These are phyloP conservation scores for Aspergillus bombycis DNA, from an alignment of 2,329 filamentous ascomycete genomes.

Conservation along the genomic window DNA sequence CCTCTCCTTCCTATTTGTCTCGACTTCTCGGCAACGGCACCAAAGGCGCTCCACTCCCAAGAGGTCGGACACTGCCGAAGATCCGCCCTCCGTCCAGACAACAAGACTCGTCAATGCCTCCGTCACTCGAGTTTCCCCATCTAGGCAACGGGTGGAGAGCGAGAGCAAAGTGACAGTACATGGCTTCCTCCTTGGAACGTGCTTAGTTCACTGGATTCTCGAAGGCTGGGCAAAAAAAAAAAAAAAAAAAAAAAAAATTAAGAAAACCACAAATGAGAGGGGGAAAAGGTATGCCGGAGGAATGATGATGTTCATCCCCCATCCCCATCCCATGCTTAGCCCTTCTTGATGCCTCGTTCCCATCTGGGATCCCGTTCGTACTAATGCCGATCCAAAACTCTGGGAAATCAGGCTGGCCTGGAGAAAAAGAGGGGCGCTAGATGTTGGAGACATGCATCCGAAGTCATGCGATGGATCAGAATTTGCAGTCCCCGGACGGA, in stretches of 20 bases:
- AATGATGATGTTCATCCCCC: not conserved
- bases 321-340: not conserved
- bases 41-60: constrained; percentile 20
- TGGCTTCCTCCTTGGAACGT: constrained; percentile 16
- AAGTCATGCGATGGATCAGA: constrained; percentile 4
- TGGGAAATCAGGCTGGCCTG: not conserved
- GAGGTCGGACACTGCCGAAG: constrained; percentile 23
- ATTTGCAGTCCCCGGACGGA: not conserved
- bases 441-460: constrained; percentile 1
- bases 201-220: constrained; percentile 2
- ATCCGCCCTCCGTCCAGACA: constrained; percentile 16
- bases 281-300: not conserved
- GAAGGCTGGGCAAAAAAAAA: not conserved
- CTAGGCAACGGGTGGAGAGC: constrained; percentile 22
- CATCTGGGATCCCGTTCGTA: not conserved
- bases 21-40: constrained; percentile 18
- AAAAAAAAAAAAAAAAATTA: not conserved
- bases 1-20: constrained; percentile 15
- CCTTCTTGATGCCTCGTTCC: not conserved
- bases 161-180: not conserved
- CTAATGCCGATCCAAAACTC: not conserved
- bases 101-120: constrained; percentile 18
- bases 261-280: not conserved
- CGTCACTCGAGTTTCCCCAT: constrained; percentile 22
- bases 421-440: not conserved